A percentile compares a stretch with the other conserved stretches of the same genome.
Evolutionary conservation across 805 yeast genomes (phyloP).

Genomic region (Yamadazyma laniorum): DNA sequence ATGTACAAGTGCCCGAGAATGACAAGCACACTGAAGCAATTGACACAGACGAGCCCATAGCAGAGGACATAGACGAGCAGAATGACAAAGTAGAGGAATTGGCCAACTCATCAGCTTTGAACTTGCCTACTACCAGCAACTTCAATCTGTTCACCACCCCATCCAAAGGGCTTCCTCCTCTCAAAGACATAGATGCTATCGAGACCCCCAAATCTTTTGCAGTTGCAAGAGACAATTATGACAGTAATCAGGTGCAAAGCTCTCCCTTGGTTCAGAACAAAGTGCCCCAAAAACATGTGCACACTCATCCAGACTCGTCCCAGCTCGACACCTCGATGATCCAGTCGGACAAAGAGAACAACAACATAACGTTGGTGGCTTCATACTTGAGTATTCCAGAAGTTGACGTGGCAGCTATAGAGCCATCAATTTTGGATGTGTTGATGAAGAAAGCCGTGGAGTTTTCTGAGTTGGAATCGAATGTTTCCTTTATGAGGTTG

Average conservation of each 20-base stretch:
- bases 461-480: conserved; percentile 28
- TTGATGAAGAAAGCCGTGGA: conserved; percentile 26
- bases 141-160: conserved; percentile 35
- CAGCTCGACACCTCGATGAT: conserved; percentile 3
- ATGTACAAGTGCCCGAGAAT: not conserved
- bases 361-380: conserved; percentile 46
- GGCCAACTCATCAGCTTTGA: conserved; percentile 11
- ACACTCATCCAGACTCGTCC: conserved; percentile 1
- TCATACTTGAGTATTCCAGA: conserved; percentile 28
- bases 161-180: conserved; percentile 39
- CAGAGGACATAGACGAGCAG: conserved; percentile 1
- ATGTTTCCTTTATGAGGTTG: conserved; percentile 30
- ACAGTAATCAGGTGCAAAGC: conserved; percentile 21
- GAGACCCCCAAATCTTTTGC: conserved; percentile 40
- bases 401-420: conserved; percentile 12
- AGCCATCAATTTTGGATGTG: conserved; percentile 17
- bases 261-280: conserved; percentile 15
- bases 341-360: conserved; percentile 22
- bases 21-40: conserved; percentile 1
- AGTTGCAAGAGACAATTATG: conserved; percentile 38
- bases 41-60: not conserved
- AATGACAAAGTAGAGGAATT: conserved; percentile 11
- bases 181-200: conserved; percentile 42
- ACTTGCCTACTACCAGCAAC: conserved; percentile 9
- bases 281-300: conserved; percentile 9